phyloP scores from a whole-genome alignment of 805 yeast genomes.

The Myxozyma neotropica region DNA sequence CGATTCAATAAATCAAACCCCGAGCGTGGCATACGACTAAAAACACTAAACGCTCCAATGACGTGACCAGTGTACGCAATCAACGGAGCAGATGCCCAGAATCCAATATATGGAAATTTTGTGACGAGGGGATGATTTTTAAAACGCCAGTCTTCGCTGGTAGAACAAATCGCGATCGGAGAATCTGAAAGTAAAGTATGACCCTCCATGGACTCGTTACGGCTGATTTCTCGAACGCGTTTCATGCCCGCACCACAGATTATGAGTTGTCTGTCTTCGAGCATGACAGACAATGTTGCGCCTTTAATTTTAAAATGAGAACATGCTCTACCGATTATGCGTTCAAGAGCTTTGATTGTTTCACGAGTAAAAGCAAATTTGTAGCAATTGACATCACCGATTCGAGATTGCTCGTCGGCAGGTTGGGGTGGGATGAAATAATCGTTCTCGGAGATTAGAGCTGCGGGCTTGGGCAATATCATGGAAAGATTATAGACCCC shows the following conservation, averaged over 20 bases:
- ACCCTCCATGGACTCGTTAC: slow-evolving; percentile 64
- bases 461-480: slow-evolving; percentile 18
- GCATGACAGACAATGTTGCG: slow-evolving; percentile 55
- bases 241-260: slow-evolving; percentile 55
- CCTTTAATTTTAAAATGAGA: slow-evolving; percentile 15
- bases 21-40: slow-evolving; percentile 13
- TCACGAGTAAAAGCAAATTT: slow-evolving; percentile 1
- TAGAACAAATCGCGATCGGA: slow-evolving; percentile 58
- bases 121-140: slow-evolving; percentile 62
- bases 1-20: slow-evolving; percentile 2
- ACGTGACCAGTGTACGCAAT: slow-evolving; percentile 11
- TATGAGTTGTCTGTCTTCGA: slow-evolving; percentile 51
- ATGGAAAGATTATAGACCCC: slow-evolving; percentile 20
- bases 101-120: slow-evolving; percentile 59
- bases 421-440: slow-evolving; percentile 26
- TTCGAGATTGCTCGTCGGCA: slow-evolving; percentile 9
- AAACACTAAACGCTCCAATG: slow-evolving; percentile 28
- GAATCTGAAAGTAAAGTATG: slow-evolving; percentile 66
- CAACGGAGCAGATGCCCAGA: slow-evolving; percentile 66
- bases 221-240: slow-evolving; percentile 51
- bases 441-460: not conserved
- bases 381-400: slow-evolving; percentile 21
- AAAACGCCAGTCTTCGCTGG: slow-evolving; percentile 72
- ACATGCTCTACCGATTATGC: slow-evolving; percentile 10
- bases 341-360: not conserved